Base-by-base conservation (phyloP, 2,329 filamentous ascomycete species). In the Leptoxyphium fumago region DNA sequence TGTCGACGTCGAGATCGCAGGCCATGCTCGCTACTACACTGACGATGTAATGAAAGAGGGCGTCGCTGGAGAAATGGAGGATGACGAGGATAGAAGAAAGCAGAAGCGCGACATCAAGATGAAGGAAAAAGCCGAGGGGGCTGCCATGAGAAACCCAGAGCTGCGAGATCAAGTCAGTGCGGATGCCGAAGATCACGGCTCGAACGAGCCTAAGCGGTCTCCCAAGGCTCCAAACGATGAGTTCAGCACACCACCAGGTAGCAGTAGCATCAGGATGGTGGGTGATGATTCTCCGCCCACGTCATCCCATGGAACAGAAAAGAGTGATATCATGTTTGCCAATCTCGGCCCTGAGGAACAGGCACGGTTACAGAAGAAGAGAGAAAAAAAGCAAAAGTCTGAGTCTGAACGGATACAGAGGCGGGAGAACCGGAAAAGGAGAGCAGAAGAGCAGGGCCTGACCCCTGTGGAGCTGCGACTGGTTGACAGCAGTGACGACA, bases 1-100 rank as follows among this genome's bases (percentile, higher is more conserved):
- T 54, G 91, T 98, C 2, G 91, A 98, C 57, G 88, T 98, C 4
- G 91, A 98, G 62, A 94, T 98, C 57, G 89, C 89, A 2, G 85
- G 87, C 0, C 79, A 85, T 57, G 85, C 88, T 18, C 80, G 77
- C 53, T 91, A 93, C 53, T 65, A 60, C 40, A 65, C 69, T 11
- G 84, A 91, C 2, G 32, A 36, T 15, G 32, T 36, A 15, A 36
- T 15, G 32, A 15, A 13, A 13, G 49, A 51, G 10, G 42, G 11
- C 26, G 38, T 40, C 11, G 17, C 15, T 5, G 38, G 38, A 13
- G 70, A 70, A 13, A 73, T 74, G 6, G 62, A 72, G 9, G 65
- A 67, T 13, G 65, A 71, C n/a, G 63, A 61, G 55, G 44, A 67
- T 44, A 56, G 62, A n/a, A 64, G 66, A 38, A 74, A 74, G 45